Percentiles rank a stretch among this genome's conserved stretches.
Evolutionary conservation across 1,284 basidiomycete species (phyloP).

Genomic region (Moesziomyces antarcticus): DNA sequence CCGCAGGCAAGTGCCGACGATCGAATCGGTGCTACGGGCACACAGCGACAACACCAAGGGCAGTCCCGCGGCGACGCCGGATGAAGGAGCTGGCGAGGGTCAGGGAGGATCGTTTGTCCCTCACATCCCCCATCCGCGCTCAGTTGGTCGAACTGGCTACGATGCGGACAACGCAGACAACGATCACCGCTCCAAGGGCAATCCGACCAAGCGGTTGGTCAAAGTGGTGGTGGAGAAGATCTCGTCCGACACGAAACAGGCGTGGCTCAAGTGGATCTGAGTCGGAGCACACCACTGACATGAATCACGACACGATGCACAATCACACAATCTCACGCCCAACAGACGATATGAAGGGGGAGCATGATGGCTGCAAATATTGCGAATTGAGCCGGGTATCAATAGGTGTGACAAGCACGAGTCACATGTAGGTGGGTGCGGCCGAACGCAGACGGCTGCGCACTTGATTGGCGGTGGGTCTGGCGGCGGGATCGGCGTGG

Average conservation of each 20-base stretch:
- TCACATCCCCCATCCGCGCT: conserved; percentile 30
- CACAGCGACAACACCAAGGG: background rate
- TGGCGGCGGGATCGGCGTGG: conserved; percentile 28
- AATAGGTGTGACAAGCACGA: background rate
- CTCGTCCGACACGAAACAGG: conserved; percentile 41
- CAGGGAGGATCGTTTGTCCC: conserved; percentile 11
- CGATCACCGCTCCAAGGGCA: background rate
- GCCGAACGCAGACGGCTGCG: conserved; percentile 7
- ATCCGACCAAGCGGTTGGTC: conserved; percentile 9
- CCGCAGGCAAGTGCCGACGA: conserved; percentile 10
- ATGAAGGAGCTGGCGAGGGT: background rate
- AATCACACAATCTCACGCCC: too few species aligned
- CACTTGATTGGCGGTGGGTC: conserved; percentile 56
- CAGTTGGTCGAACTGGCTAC: background rate
- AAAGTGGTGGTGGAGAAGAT: conserved; percentile 46
- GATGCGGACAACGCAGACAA: background rate
- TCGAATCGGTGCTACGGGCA: conserved; percentile 22
- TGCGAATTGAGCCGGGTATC: background rate
- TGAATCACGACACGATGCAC: background rate
- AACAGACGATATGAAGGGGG: background rate
- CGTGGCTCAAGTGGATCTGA: conserved; percentile 52
- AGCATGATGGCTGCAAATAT: background rate
- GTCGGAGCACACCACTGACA: background rate
- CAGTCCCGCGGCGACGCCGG: background rate
- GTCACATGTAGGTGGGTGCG: background rate